phyloP scores from a whole-genome alignment of 768 basidiomycete species.

The Lactarius sp. region DNA sequence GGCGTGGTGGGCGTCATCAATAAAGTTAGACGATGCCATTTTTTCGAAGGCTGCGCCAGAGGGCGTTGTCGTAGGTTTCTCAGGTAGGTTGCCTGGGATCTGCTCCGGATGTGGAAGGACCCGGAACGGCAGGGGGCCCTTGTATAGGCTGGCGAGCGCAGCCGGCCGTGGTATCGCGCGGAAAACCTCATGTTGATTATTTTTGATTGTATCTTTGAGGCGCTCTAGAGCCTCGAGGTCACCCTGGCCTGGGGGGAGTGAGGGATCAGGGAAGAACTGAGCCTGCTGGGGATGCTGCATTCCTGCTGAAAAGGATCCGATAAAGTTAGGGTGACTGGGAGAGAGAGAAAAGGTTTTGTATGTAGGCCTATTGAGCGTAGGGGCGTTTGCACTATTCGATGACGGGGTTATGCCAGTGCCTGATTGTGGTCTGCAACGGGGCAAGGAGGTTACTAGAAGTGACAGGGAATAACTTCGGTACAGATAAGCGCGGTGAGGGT shows the following conservation, averaged over 20 bases:
- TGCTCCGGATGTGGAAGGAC: conserved; percentile 38
- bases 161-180: conserved; percentile 61
- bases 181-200: conserved; percentile 67
- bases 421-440: neutral
- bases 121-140: conserved; percentile 41
- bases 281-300: conserved; percentile 18
- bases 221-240: conserved; percentile 73
- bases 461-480: neutral
- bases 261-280: conserved; percentile 18
- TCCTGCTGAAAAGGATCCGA: conserved; percentile 14
- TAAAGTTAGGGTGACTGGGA: neutral
- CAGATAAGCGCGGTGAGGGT: conserved; percentile 62
- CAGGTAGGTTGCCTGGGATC: conserved; percentile 16
- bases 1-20: conserved; percentile 1
- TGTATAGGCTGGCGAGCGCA: conserved; percentile 58
- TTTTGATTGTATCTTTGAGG: conserved; percentile 67
- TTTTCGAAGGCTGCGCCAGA: conserved; percentile 8
- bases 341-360: conserved; percentile 26
- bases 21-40: conserved; percentile 13
- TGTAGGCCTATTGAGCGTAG: conserved; percentile 32
- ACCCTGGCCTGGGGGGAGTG: conserved; percentile 48
- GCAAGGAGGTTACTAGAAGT: neutral
- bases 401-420: neutral
- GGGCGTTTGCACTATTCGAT: neutral
- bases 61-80: conserved; percentile 18